These are phyloP conservation scores for Mortierella sp. DNA, from an alignment of 371 early-diverging fungal genomes.

Conservation along the genomic window DNA sequence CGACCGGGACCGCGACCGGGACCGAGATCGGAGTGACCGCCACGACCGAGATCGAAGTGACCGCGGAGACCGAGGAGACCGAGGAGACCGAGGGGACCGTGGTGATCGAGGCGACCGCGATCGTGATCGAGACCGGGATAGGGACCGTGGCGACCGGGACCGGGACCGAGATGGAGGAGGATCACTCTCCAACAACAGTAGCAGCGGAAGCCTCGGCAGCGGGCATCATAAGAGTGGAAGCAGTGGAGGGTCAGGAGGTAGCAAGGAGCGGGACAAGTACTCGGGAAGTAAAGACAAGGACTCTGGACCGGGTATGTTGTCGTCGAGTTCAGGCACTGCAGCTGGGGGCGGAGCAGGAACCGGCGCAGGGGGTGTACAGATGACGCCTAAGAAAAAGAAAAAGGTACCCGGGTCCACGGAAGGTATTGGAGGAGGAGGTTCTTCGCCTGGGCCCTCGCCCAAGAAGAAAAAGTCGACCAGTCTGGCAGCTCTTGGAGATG, in stretches of 20 bases:
- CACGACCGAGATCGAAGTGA: conserved; percentile 10
- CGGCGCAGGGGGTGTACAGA: conserved; percentile 2
- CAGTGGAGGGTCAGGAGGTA: conserved; percentile 21
- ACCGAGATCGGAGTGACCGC: conserved; percentile 12
- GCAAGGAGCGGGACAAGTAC: conserved; percentile 35
- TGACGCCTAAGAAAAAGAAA: conserved; percentile 44
- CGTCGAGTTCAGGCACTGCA: neutral
- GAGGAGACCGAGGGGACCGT: conserved; percentile 6
- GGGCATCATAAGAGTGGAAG: conserved; percentile 36
- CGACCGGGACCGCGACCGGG: conserved; percentile 22
- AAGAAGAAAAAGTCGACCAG: conserved; percentile 37
- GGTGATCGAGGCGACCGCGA: conserved; percentile 5
- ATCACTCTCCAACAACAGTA: conserved; percentile 24
- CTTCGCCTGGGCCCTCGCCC: conserved; percentile 25
- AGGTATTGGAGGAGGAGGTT: no score
- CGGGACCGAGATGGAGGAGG: conserved; percentile 17
- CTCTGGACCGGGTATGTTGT: conserved; percentile 2
- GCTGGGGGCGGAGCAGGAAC: neutral
- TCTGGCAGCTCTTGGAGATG: conserved; percentile 21
- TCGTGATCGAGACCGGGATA: conserved; percentile 9
- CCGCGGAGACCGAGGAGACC: conserved; percentile 13
- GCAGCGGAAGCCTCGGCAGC: conserved; percentile 24
- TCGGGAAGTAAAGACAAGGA: conserved; percentile 14
- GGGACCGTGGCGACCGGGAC: conserved; percentile 6
- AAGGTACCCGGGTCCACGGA: conserved; percentile 13